These are phyloP conservation scores for Salicornia ramosissima DNA, from an alignment of 148 eudicot species.

Conservation along the genomic window DNA sequence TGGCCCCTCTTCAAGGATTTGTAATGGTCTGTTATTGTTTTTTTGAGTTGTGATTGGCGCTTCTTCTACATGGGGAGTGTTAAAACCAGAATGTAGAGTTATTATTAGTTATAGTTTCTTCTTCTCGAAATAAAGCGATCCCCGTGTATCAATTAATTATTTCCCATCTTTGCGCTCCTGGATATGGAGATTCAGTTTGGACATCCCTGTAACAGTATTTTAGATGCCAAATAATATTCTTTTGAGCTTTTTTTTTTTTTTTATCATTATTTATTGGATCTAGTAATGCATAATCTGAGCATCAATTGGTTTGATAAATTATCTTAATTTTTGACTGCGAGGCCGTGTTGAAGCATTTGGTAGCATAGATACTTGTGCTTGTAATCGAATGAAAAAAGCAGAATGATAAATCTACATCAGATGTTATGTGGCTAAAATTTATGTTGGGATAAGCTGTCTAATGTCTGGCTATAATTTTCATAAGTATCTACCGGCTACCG, in stretches of 20 bases:
- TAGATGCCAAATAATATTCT: slow-evolving; percentile 19
- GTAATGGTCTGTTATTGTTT: slow-evolving; percentile 18
- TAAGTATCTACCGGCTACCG: no score
- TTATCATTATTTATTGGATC: slow-evolving; percentile 5
- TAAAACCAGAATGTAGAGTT: slow-evolving; percentile 25
- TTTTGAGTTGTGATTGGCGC: slow-evolving; percentile 16
- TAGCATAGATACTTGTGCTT: no score
- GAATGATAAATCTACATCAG: no score
- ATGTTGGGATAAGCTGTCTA: no score
- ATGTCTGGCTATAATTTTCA: no score
- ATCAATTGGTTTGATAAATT: no score
- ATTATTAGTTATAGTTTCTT: slow-evolving; percentile 22
- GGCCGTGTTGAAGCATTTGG: no score
- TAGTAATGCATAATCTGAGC: background rate
- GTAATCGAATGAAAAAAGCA: no score
- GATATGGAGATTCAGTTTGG: slow-evolving; percentile 28
- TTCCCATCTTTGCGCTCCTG: slow-evolving; percentile 23
- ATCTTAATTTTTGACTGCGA: no score
- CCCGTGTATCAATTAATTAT: slow-evolving; percentile 26
- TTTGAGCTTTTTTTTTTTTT: slow-evolving; percentile 7
- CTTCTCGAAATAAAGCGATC: slow-evolving; percentile 21
- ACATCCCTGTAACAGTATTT: slow-evolving; percentile 23
- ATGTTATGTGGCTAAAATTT: no score
- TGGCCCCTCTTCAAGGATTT: slow-evolving; percentile 19
- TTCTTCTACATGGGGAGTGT: slow-evolving; percentile 19